These are phyloP conservation scores for Vitis amurensis DNA, from an alignment of 164 flowering plant genomes.

Conservation along the genomic window DNA sequence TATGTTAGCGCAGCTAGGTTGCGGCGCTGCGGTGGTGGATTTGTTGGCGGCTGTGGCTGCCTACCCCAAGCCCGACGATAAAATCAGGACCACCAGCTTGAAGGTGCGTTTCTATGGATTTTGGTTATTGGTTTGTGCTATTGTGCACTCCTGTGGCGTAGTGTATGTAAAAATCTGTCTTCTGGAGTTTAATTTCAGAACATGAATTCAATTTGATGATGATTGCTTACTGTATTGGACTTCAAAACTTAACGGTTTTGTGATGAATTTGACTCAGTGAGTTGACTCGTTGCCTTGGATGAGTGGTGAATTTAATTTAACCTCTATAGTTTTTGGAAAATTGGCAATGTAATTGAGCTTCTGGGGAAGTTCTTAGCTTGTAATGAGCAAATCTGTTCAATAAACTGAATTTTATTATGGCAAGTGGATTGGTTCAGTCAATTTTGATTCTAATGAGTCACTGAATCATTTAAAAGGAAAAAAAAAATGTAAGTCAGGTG, in stretches of 20 bases:
- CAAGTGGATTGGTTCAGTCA: no score
- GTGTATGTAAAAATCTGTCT: background rate
- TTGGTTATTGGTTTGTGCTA: background rate
- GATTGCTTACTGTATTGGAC: background rate
- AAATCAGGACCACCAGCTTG: conserved; percentile 74
- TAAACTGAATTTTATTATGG: no score
- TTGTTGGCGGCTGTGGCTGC: conserved; percentile 71
- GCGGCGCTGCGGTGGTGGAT: conserved; percentile 54
- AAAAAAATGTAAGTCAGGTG: no score
- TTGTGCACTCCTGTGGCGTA: background rate
- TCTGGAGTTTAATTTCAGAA: background rate
- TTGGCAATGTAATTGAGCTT: no score
- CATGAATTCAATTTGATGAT: background rate
- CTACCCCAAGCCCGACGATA: conserved; percentile 88
- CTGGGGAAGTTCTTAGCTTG: no score
- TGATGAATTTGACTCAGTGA: background rate
- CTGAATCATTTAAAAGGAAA: no score
- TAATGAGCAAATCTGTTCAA: no score
- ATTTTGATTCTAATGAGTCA: no score
- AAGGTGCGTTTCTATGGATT: conserved; percentile 37
- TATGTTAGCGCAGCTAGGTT: conserved; percentile 50
- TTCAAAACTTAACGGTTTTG: background rate
- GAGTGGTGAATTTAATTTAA: no score
- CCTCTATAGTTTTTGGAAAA: no score
- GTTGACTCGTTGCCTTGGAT: background rate